phyloP scores from a whole-genome alignment of 352 stramenopile species.

The Globisporangium cystogenes region DNA sequence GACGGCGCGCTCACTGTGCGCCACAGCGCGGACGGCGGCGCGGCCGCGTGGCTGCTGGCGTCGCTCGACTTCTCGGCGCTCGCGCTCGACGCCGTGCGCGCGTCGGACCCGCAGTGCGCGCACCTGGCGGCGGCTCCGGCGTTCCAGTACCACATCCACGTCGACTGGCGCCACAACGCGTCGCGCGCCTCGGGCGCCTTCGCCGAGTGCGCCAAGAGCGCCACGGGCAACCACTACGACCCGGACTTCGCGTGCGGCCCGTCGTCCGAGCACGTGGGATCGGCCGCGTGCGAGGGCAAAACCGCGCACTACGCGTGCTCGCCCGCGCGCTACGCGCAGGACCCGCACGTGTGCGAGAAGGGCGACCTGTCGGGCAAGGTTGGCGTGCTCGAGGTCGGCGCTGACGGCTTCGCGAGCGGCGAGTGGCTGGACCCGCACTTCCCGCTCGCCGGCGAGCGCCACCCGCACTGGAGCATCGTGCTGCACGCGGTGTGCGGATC shows the following conservation, averaged over 20 bases:
- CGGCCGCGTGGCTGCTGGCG: conserved; percentile 9
- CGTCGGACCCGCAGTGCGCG: conserved; percentile 13
- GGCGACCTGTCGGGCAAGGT: conserved; percentile 46
- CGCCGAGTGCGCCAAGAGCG: conserved; percentile 19
- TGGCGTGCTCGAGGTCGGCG: conserved; percentile 19
- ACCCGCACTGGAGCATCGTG: conserved; percentile 31
- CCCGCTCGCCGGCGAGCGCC: conserved; percentile 17
- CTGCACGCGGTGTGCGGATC: conserved; percentile 14
- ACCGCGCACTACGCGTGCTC: conserved; percentile 26
- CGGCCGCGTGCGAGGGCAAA: conserved; percentile 9
- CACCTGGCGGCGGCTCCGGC: background rate
- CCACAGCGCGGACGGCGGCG: background rate
- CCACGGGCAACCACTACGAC: conserved; percentile 43
- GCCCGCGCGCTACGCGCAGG: conserved; percentile 19
- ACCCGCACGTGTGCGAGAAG: conserved; percentile 29
- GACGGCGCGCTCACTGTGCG: conserved; percentile 12
- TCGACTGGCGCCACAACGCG: conserved; percentile 22
- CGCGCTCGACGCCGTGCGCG: conserved; percentile 5
- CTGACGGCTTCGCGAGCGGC: conserved; percentile 9
- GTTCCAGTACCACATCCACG: conserved; percentile 41
- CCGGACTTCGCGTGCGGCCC: conserved; percentile 29
- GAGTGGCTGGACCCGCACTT: conserved; percentile 32
- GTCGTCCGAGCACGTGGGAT: conserved; percentile 27
- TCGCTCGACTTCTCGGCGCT: conserved; percentile 12
- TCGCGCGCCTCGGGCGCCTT: conserved; percentile 20